A percentile compares a stretch with the other conserved stretches of the same genome.
Conservation (phyloP, 495 filamentous ascomycete species). For the Neurospora sp. region DNA sequence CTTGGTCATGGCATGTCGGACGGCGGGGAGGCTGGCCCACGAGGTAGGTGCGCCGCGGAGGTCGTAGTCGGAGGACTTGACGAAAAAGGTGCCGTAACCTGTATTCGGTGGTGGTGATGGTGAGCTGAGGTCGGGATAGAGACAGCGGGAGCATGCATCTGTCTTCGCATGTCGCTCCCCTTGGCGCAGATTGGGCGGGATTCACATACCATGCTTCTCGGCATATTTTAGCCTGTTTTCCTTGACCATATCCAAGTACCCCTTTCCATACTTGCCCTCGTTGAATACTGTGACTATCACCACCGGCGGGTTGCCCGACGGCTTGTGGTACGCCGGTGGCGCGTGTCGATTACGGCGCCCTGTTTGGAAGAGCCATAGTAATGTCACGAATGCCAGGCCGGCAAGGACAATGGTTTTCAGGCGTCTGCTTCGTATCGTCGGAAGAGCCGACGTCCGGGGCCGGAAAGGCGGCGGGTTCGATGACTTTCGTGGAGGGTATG, state of each 20-base stretch:
- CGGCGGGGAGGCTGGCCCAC: constrained; percentile 77
- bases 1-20: constrained; percentile 78
- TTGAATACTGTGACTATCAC: constrained; percentile 87
- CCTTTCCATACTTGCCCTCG: constrained; percentile 44
- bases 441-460: constrained; percentile 49
- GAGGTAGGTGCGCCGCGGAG: constrained; percentile 50
- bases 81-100: constrained; percentile 88
- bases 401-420: constrained; percentile 52
- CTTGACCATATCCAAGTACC: constrained; percentile 59
- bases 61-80: constrained; percentile 66
- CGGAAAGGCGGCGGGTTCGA: constrained; percentile 55
- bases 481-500: constrained; percentile 73
- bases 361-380: constrained; percentile 56
- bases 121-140: not conserved
- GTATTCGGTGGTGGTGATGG: not conserved
- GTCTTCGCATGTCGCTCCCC: not conserved
- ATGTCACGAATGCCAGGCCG: constrained; percentile 41
- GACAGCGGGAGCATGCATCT: not conserved
- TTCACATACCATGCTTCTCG: constrained; percentile 66
- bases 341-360: constrained; percentile 25
- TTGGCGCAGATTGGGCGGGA: not conserved
- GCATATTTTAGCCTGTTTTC: constrained; percentile 85
- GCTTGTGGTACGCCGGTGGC: constrained; percentile 11
- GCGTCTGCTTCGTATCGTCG: constrained; percentile 53
- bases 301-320: constrained; percentile 60